Evolutionary conservation across 2,329 filamentous ascomycete species (phyloP).

Genomic region (Chaetomium globosum): DNA sequence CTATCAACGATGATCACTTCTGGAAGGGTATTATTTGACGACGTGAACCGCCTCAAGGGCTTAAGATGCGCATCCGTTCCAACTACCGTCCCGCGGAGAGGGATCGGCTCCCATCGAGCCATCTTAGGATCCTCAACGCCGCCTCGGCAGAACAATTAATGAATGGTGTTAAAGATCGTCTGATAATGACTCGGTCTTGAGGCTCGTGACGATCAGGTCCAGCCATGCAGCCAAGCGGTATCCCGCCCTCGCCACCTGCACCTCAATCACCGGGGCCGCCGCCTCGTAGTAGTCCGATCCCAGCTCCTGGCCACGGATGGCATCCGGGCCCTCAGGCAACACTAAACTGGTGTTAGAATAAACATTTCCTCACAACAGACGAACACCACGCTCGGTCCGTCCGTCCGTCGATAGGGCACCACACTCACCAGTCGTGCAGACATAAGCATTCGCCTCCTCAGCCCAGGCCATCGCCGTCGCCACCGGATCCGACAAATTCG

Average conservation of each 20-base stretch:
- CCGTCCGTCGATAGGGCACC: not conserved
- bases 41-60: not conserved
- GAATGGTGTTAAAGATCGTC: slow-evolving; percentile 29
- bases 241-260: slow-evolving; percentile 68
- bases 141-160: not conserved
- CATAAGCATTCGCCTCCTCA: slow-evolving; percentile 61
- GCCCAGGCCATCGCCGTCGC: slow-evolving; percentile 66
- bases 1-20: slow-evolving; percentile 13
- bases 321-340: slow-evolving; percentile 61
- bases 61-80: not conserved
- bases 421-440: slow-evolving; percentile 63
- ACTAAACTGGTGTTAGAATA: slow-evolving; percentile 47
- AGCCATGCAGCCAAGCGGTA: slow-evolving; percentile 70
- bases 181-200: slow-evolving; percentile 22
- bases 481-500: slow-evolving; percentile 57
- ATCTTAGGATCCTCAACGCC: not conserved
- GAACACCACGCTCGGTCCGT: not conserved
- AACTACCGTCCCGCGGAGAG: slow-evolving; percentile 16
- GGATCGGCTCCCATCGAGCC: not conserved
- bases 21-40: not conserved
- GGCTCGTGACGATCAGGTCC: slow-evolving; percentile 57
- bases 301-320: slow-evolving; percentile 62
- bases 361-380: slow-evolving; percentile 6
- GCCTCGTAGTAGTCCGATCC: slow-evolving; percentile 64
- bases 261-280: slow-evolving; percentile 65